Evolutionary conservation across 192 early-diverging fungal species (phyloP), one percentile per base, ranked within the genome.

Genomic region (Phycomyces nitens): DNA sequence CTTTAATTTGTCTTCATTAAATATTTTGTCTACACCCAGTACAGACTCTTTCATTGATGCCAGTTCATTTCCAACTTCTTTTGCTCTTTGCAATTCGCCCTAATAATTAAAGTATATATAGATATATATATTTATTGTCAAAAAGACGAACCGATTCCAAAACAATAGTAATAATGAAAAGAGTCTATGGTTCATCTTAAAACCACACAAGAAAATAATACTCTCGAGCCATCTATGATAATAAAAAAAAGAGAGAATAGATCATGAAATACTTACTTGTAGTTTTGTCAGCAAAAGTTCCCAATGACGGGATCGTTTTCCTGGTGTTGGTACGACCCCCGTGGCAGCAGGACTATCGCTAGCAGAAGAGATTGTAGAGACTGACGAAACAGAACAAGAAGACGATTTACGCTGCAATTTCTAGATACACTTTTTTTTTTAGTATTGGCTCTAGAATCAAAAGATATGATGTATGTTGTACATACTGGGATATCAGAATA

Each of bases 51-150:
- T 66, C 22, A 66, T 56, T 23, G 40, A 20, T 53, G 52, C 56
- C 18, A 72, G 41, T 18, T 72, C 70, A n/a, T 47, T 44, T 58
- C 61, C 70, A 20, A 66, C 53, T 58, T 54, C 43, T 40, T 49
- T 50, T 47, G 60, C 62, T 57, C 21, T 27, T 44, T 72, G 26
- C 27, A 72, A 23, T 34, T 68, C 66, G 6, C 22, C 52, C 66
- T 68, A 52, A 16, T 14, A 38, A 34, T 53, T 24, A 27, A 34
- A 22, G 0, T 20, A 5, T 27, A 42, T 42, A 18, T 60, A 20
- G n/a, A 4, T 11, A 9, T 20, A 1, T 0, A 26, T 18, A 49
- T 41, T 11, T 27, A 18, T n/a, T 53, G 16, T 11, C 23, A 60
- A 43, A 8, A 49, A 49, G n/a, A n/a, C n/a, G n/a, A n/a, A n/a